phyloP scores from a whole-genome alignment of 2,329 filamentous ascomycete species.

The Madurella fahalii region DNA sequence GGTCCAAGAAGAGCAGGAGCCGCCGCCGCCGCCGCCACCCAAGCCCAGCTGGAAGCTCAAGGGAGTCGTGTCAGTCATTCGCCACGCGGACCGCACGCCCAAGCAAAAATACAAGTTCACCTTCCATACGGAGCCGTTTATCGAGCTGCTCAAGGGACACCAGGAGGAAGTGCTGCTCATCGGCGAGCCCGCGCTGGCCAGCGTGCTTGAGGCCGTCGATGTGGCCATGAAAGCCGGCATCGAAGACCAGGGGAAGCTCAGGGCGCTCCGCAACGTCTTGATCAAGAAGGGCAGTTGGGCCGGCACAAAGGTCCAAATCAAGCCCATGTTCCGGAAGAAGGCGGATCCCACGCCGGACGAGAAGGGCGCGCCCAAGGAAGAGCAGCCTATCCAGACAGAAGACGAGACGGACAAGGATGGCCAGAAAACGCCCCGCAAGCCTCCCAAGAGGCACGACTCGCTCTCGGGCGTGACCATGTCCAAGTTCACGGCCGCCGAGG shows the following conservation, averaged over 20 bases:
- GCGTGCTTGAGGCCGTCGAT: constrained; percentile 84
- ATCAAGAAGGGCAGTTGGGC: constrained; percentile 91
- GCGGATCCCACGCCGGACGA: constrained; percentile 46
- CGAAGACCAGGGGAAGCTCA: constrained; percentile 85
- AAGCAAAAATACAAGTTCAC: constrained; percentile 99
- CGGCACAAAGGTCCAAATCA: constrained; percentile 97
- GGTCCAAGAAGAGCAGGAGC: constrained; percentile 35
- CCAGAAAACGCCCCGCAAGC: constrained; percentile 34
- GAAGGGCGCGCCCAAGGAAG: constrained; percentile 29
- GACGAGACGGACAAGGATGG: constrained; percentile 21
- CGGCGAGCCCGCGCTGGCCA: constrained; percentile 81
- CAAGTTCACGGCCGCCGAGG: constrained; percentile 87
- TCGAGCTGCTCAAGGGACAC: constrained; percentile 89
- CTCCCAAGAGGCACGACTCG: constrained; percentile 71
- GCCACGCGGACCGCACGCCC: constrained; percentile 93
- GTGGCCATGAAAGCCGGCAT: constrained; percentile 71
- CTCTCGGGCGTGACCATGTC: constrained; percentile 88
- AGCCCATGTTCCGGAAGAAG: constrained; percentile 96
- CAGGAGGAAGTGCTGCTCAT: constrained; percentile 94
- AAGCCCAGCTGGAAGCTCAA: constrained; percentile 98
- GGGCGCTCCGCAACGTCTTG: constrained; percentile 76
- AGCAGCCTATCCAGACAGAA: constrained; percentile 16
- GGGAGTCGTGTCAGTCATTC: constrained; percentile 92
- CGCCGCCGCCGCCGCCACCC: constrained; percentile 63
- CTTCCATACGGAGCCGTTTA: constrained; percentile 94